Percentiles rank a stretch among this genome's conserved stretches.
Conservation (phyloP, 2,329 filamentous ascomycete genomes). For the Nemania sp. region DNA sequence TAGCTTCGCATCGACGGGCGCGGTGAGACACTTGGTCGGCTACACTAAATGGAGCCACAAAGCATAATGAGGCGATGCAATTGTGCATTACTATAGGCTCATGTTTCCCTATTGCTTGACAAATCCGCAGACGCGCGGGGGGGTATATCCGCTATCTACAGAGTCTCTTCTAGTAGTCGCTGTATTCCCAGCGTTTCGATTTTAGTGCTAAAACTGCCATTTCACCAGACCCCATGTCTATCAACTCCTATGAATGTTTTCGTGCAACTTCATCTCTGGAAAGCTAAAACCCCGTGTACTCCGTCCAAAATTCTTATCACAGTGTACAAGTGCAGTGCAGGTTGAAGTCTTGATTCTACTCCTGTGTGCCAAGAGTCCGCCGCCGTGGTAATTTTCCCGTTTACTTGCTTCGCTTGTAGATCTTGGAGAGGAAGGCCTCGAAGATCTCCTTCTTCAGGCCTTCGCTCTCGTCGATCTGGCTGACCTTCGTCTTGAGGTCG, state of each 20-base stretch:
- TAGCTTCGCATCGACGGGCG: background rate
- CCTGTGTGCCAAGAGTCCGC: background rate
- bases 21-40: background rate
- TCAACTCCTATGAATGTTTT: conserved; percentile 18
- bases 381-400: background rate
- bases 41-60: background rate
- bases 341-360: background rate
- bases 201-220: conserved; percentile 2
- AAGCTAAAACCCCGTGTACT: background rate
- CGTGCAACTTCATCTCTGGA: background rate
- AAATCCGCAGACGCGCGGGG: background rate
- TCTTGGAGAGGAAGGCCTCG: conserved; percentile 91
- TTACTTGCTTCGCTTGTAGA: conserved; percentile 98
- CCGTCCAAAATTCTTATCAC: background rate
- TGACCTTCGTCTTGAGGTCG: conserved; percentile 83
- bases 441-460: conserved; percentile 93
- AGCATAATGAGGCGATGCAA: background rate
- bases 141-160: conserved; percentile 31
- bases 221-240: conserved; percentile 22
- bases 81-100: background rate
- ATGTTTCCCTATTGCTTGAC: background rate
- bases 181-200: conserved; percentile 14
- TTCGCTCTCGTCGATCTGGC: conserved; percentile 82
- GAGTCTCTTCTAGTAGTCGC: conserved; percentile 14
- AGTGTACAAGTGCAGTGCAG: background rate